These are phyloP conservation scores for Hypoxylon sp. DNA, from an alignment of 2,329 filamentous ascomycete species.

Conservation along the genomic window DNA sequence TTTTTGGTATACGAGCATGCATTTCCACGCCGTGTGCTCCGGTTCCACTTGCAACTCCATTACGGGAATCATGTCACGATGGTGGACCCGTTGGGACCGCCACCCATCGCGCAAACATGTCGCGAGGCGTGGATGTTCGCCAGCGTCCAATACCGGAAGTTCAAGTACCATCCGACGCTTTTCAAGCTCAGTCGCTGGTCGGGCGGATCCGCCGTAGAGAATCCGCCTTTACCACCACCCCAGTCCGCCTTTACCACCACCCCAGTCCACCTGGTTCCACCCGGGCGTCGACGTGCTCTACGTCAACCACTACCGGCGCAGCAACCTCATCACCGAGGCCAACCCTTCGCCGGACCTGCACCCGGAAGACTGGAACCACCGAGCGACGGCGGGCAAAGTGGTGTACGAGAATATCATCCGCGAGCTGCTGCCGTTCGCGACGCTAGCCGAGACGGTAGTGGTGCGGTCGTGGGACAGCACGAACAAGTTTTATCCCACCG, in stretches of 20 bases:
- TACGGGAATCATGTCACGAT: too few species aligned
- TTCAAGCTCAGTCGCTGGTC: too few species aligned
- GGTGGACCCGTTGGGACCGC: not conserved
- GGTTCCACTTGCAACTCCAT: not conserved
- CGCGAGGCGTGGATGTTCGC: slow-evolving; percentile 3
- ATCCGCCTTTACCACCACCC: too few species aligned
- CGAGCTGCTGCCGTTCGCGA: not conserved
- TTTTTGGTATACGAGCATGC: slow-evolving; percentile 2
- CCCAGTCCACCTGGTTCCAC: not conserved
- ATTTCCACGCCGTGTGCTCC: slow-evolving; percentile 2
- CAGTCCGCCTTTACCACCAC: not conserved
- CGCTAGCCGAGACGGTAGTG: not conserved
- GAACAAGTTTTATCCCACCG: not conserved
- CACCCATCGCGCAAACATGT: not conserved
- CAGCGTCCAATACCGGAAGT: not conserved
- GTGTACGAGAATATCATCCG: not conserved
- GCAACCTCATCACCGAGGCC: too few species aligned
- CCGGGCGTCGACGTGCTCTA: slow-evolving; percentile 1
- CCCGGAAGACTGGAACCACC: not conserved
- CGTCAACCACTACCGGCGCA: not conserved
- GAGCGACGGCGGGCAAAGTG: not conserved
- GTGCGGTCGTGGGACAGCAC: not conserved
- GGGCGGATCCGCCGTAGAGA: too few species aligned
- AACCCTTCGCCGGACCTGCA: not conserved
- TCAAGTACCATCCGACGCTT: not conserved